Percentiles rank a stretch among this genome's conserved stretches.
Evolutionary conservation across 202 grass and related monocot genomes (phyloP).

Genomic region (Miscanthus sacchariflorus): DNA sequence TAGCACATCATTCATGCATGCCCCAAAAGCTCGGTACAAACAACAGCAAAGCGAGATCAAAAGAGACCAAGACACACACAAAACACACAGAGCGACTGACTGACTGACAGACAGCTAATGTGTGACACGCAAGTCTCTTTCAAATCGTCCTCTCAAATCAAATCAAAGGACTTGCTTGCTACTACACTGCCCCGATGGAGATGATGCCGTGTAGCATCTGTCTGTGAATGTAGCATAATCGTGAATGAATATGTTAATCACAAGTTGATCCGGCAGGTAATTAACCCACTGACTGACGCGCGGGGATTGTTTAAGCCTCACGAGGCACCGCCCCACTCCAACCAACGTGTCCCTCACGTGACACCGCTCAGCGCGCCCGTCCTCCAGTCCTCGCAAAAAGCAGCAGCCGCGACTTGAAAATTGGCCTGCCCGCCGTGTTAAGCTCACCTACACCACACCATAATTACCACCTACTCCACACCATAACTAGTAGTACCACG

Average conservation of each 20-base stretch:
- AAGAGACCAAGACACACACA: not conserved
- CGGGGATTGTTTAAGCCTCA: slow-evolving; percentile 62
- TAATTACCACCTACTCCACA: not conserved
- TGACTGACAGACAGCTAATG: not conserved
- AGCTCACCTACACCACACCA: not conserved
- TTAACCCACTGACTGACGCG: slow-evolving; percentile 59
- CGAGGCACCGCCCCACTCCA: slow-evolving; percentile 69
- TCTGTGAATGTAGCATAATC: not conserved
- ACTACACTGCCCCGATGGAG: not conserved
- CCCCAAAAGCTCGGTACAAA: slow-evolving; percentile 7
- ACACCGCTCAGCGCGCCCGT: slow-evolving; percentile 29
- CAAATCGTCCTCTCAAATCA: not conserved
- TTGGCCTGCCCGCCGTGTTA: not conserved
- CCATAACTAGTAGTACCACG: not conserved
- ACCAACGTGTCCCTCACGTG: slow-evolving; percentile 61
- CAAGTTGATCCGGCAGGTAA: slow-evolving; percentile 16
- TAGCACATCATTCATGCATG: slow-evolving; percentile 7
- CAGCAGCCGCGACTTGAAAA: slow-evolving; percentile 27
- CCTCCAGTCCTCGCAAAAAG: slow-evolving; percentile 33
- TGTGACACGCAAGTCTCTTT: not conserved
- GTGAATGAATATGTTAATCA: slow-evolving; percentile 39
- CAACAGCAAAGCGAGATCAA: slow-evolving; percentile 12
- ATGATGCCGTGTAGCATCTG: slow-evolving; percentile 30
- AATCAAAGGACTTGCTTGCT: not conserved
- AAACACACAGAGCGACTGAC: not conserved